These are phyloP conservation scores for Annulohypoxylon bovei DNA, from an alignment of 495 filamentous ascomycete species.

Conservation along the genomic window DNA sequence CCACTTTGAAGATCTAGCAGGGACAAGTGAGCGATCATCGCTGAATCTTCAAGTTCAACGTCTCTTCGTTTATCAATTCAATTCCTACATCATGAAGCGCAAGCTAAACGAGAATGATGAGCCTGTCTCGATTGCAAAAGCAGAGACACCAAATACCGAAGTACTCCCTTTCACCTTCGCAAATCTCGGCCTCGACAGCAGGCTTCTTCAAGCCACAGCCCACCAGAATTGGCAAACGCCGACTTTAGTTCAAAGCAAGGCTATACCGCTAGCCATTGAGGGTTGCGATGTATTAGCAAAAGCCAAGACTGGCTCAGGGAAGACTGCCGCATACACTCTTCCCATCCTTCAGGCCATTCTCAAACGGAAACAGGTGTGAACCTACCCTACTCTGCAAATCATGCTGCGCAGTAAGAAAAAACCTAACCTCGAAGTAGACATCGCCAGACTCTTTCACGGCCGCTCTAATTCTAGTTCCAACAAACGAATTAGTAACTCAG, in stretches of 20 bases:
- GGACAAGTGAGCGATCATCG: background rate
- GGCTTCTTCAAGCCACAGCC: slow-evolving; percentile 85
- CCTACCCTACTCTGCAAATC: background rate
- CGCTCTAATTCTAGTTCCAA: slow-evolving; percentile 90
- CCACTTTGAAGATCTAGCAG: background rate
- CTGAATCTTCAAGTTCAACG: background rate
- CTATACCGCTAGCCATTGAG: slow-evolving; percentile 88
- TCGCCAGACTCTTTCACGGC: slow-evolving; percentile 56
- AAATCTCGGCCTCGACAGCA: slow-evolving; percentile 77
- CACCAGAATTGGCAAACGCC: slow-evolving; percentile 85
- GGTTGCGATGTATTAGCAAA: slow-evolving; percentile 91
- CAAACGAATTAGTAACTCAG: slow-evolving; percentile 91
- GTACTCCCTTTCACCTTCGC: slow-evolving; percentile 56
- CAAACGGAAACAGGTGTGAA: slow-evolving; percentile 73
- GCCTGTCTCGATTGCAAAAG: slow-evolving; percentile 45
- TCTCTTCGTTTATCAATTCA: background rate
- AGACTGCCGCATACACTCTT: slow-evolving; percentile 96
- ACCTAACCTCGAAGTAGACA: slow-evolving; percentile 39
- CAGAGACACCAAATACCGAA: slow-evolving; percentile 16
- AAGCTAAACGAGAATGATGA: slow-evolving; percentile 64
- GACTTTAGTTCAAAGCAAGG: slow-evolving; percentile 84
- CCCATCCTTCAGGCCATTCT: slow-evolving; percentile 86
- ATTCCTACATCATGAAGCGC: slow-evolving; percentile 58
- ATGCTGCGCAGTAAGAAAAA: background rate
- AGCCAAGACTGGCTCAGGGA: slow-evolving; percentile 92